These are phyloP conservation scores for Deinandra increscens DNA, from an alignment of 129 eudicot genomes.

Conservation along the genomic window DNA sequence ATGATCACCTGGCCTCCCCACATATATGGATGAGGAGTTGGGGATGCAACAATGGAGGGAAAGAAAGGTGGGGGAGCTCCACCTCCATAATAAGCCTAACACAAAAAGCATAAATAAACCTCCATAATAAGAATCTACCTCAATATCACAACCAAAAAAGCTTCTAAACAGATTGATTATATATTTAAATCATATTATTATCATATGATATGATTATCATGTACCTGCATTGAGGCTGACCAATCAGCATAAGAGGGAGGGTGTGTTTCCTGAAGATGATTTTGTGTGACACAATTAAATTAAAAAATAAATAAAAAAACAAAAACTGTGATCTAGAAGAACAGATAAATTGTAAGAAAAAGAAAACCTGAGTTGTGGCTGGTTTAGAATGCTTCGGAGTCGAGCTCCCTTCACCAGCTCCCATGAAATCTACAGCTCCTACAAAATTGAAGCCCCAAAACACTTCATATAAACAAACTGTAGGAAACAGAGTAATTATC, in stretches of 20 bases:
- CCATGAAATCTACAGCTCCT: slow-evolving; percentile 50
- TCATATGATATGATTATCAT: neutral
- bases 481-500: neutral
- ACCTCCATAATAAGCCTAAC: slow-evolving; percentile 82
- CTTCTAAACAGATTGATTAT: neutral
- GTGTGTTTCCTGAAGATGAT: slow-evolving; percentile 54
- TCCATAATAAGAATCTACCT: slow-evolving; percentile 1
- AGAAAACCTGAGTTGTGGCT: slow-evolving; percentile 54
- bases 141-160: slow-evolving; percentile 3
- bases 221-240: slow-evolving; percentile 93
- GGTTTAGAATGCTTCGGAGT: slow-evolving; percentile 64
- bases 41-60: slow-evolving; percentile 78
- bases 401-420: slow-evolving; percentile 65
- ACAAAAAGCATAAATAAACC: slow-evolving; percentile 17
- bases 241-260: slow-evolving; percentile 77
- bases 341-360: neutral
- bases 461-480: neutral
- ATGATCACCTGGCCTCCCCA: slow-evolving; percentile 88
- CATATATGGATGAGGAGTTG: slow-evolving; percentile 91
- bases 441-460: neutral
- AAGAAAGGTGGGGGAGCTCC: slow-evolving; percentile 84
- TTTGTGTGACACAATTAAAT: neutral
- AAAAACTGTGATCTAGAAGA: neutral
- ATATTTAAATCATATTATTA: neutral
- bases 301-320: neutral